phyloP scores from a whole-genome alignment of 495 filamentous ascomycete genomes.

The Penicillium chermesinum region DNA sequence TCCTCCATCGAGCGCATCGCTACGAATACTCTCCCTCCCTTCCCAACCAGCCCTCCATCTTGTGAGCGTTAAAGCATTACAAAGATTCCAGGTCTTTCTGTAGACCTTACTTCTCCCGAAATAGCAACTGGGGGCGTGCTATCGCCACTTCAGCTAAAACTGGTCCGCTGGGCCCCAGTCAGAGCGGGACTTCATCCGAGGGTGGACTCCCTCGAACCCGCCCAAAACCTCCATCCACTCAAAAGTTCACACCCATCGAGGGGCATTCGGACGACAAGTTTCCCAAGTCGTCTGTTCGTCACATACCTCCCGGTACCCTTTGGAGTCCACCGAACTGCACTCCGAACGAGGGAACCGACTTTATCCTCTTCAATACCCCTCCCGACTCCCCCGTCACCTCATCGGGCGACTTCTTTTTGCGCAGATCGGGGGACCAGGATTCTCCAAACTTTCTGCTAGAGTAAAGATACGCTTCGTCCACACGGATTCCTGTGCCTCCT shows the following conservation, averaged over 20 bases:
- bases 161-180: slow-evolving; percentile 26
- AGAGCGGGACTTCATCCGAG: slow-evolving; percentile 45
- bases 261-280: slow-evolving; percentile 35
- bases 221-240: slow-evolving; percentile 34
- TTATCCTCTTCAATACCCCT: slow-evolving; percentile 13
- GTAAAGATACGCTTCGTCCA: background rate
- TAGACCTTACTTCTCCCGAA: background rate
- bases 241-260: slow-evolving; percentile 39
- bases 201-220: slow-evolving; percentile 34
- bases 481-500: slow-evolving; percentile 17
- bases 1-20: slow-evolving; percentile 5
- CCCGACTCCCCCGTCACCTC: slow-evolving; percentile 32
- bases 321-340: slow-evolving; percentile 31
- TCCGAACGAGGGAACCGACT: slow-evolving; percentile 30
- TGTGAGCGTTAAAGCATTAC: background rate
- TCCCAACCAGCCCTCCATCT: background rate
- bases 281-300: slow-evolving; percentile 29
- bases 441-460: slow-evolving; percentile 3
- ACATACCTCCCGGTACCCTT: slow-evolving; percentile 35
- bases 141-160: slow-evolving; percentile 23
- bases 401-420: slow-evolving; percentile 37
- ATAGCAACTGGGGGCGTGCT: background rate
- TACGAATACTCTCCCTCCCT: background rate
- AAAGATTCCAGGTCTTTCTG: background rate
- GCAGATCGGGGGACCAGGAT: slow-evolving; percentile 35